phyloP scores from a whole-genome alignment of 345 rosid species.

The Cardamine chenopodiifolia region DNA sequence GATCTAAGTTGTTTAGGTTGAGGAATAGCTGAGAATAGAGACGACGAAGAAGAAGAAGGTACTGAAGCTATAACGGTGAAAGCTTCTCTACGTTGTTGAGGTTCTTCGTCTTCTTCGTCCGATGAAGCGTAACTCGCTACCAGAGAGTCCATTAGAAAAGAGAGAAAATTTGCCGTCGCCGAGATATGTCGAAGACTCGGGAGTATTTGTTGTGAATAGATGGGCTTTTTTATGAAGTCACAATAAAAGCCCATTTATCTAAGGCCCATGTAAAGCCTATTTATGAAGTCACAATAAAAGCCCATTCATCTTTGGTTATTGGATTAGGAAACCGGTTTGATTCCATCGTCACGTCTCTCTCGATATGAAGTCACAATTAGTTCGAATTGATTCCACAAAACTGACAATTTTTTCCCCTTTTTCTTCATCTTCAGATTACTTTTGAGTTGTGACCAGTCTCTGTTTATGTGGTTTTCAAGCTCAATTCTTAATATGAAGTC shows the following conservation, averaged over 20 bases:
- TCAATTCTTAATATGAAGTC: slow-evolving; percentile 20
- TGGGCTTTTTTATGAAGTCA: not conserved
- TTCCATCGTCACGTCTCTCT: not conserved
- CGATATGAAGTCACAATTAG: not conserved
- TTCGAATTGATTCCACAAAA: not conserved
- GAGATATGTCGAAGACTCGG: not conserved
- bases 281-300: not conserved
- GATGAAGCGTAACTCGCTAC: slow-evolving; percentile 85
- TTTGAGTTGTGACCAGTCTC: slow-evolving; percentile 13
- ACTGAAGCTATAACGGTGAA: slow-evolving; percentile 24
- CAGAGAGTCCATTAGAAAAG: slow-evolving; percentile 71
- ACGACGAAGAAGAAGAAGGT: slow-evolving; percentile 39
- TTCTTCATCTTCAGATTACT: slow-evolving; percentile 21
- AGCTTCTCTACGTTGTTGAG: slow-evolving; percentile 8
- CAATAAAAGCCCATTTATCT: not conserved
- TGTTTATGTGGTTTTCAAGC: slow-evolving; percentile 44
- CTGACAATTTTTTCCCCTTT: not conserved
- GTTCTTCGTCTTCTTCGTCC: slow-evolving; percentile 66
- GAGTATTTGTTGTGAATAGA: not conserved
- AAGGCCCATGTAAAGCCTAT: slow-evolving; percentile 17
- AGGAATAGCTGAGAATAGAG: slow-evolving; percentile 57
- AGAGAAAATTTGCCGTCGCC: slow-evolving; percentile 7
- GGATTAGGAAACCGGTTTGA: not conserved
- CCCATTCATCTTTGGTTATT: not conserved
- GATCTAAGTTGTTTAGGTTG: slow-evolving; percentile 45